Evolutionary conservation across 2,329 filamentous ascomycete genomes (phyloP).

Genomic region (Hysterium pulicare): DNA sequence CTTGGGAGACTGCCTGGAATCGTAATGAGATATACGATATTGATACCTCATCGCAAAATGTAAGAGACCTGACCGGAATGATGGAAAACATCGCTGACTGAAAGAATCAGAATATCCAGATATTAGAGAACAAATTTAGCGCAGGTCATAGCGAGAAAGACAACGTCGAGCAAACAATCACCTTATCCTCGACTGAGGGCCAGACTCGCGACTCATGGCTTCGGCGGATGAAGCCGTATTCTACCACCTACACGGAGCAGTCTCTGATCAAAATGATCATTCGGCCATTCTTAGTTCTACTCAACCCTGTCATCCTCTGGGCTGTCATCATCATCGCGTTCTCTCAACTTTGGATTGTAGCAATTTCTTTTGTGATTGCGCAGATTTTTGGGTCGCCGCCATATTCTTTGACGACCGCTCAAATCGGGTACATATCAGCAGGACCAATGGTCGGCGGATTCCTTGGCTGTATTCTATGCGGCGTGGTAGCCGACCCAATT

Average conservation of each 20-base stretch:
- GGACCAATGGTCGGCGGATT: constrained; percentile 41
- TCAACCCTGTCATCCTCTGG: neutral
- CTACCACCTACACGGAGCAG: neutral
- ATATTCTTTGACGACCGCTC: constrained; percentile 42
- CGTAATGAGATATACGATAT: too few relatives aligned
- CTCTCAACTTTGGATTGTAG: neutral
- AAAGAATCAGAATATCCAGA: neutral
- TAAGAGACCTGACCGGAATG: too few relatives aligned
- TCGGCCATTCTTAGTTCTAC: neutral
- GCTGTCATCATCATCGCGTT: neutral
- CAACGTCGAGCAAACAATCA: neutral
- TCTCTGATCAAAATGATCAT: neutral
- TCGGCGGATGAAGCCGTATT: constrained; percentile 2
- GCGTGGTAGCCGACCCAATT: constrained; percentile 11
- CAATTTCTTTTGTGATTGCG: constrained; percentile 12
- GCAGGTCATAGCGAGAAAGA: neutral
- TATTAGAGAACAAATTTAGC: neutral
- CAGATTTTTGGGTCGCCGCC: constrained; percentile 50
- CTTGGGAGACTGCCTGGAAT: constrained; percentile 17
- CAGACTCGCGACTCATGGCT: neutral
- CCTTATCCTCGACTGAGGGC: too few relatives aligned
- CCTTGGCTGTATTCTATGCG: constrained; percentile 19
- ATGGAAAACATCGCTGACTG: neutral
- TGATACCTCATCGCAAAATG: too few relatives aligned
- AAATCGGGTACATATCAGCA: constrained; percentile 44